Base-by-base conservation (phyloP, 208 protist species). In the Trypanosoma scelopori region DNA sequence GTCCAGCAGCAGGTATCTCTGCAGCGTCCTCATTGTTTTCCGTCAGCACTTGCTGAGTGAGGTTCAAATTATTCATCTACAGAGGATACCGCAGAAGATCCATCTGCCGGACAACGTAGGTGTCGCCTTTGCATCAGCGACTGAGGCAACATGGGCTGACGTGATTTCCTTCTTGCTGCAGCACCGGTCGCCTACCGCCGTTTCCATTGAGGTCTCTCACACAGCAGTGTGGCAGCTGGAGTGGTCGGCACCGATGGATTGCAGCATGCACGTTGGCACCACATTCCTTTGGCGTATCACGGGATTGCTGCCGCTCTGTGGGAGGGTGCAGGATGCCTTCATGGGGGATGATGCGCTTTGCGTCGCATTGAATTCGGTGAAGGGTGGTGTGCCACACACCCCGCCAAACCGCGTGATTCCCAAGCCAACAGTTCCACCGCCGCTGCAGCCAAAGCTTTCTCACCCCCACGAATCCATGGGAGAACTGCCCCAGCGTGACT, bases 131-230 rank as follows among this genome's bases (percentile, higher is more conserved):
- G 68, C 68, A 11, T 47, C 58, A 13, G 41, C 28, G 18, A 37
- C 30, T 9, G 68, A 67, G 52, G 68, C 59, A 53, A 73, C 58
- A 18, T 73, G 68, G 68, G 50, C 32, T 22, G 68, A 73, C 51
- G 43, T 73, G 1, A 11, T 67, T 42, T 45, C 45, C 5, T 61
- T 37, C 32, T 9, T 67, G 25, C 42, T 67, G 25, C 42, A 22
- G 13, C 55, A 46, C 23, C 15, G 22, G 22, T 48, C 49, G 25
- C 15, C 15, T 18, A 20, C 37, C 1, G 13, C 23, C 11, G 1
- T 12, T 41, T 15, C 46, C 18, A 11, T 11, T 39, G 52, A 47
- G 16, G 7, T 23, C 0, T 37, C 41, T 1, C 28, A 32, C 5
- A 42, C 37, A 13, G 25, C 16, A 7, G 32, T 73, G 12, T 73